These are phyloP conservation scores for Cyberlindnera samutprakarnensis DNA, from an alignment of 805 yeast species.

Conservation along the genomic window DNA sequence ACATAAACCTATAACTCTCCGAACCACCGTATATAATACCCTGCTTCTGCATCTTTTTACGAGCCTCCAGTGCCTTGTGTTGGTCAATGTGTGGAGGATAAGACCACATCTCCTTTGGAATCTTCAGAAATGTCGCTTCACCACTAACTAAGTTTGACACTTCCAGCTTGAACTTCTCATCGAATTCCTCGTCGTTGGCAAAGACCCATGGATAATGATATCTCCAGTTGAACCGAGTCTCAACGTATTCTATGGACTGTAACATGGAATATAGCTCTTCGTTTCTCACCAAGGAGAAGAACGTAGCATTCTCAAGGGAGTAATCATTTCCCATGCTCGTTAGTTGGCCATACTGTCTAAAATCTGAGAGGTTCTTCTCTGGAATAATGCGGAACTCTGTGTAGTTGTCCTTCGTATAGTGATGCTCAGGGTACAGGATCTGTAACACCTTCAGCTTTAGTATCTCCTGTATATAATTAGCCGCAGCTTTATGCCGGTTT, in stretches of 20 bases:
- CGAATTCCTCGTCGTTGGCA: slow-evolving; percentile 59
- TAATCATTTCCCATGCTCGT: slow-evolving; percentile 19
- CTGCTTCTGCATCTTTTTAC: slow-evolving; percentile 34
- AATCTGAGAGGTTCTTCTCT: slow-evolving; percentile 2
- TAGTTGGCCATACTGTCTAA: slow-evolving; percentile 6
- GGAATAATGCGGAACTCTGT: slow-evolving; percentile 15
- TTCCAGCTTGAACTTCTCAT: slow-evolving; percentile 40
- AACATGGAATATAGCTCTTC: slow-evolving; percentile 50
- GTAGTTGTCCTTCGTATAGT: slow-evolving; percentile 16
- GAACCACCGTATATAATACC: slow-evolving; percentile 50
- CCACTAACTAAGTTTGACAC: slow-evolving; percentile 49
- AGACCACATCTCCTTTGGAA: slow-evolving; percentile 57
- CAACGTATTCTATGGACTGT: slow-evolving; percentile 53
- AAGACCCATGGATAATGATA: slow-evolving; percentile 74
- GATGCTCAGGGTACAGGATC: slow-evolving; percentile 18
- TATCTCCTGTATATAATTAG: slow-evolving; percentile 14
- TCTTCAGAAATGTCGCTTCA: slow-evolving; percentile 47
- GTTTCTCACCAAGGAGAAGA: slow-evolving; percentile 67
- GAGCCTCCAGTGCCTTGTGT: slow-evolving; percentile 34
- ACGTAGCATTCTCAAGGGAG: slow-evolving; percentile 49
- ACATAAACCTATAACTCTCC: slow-evolving; percentile 65
- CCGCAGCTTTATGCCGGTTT: slow-evolving; percentile 16
- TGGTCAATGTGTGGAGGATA: slow-evolving; percentile 57
- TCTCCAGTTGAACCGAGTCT: slow-evolving; percentile 54
- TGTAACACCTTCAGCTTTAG: slow-evolving; percentile 17